Percentiles rank a stretch among this genome's conserved stretches.
Conservation (phyloP, 2,329 filamentous ascomycete genomes). For the Chaetomium sp. region DNA sequence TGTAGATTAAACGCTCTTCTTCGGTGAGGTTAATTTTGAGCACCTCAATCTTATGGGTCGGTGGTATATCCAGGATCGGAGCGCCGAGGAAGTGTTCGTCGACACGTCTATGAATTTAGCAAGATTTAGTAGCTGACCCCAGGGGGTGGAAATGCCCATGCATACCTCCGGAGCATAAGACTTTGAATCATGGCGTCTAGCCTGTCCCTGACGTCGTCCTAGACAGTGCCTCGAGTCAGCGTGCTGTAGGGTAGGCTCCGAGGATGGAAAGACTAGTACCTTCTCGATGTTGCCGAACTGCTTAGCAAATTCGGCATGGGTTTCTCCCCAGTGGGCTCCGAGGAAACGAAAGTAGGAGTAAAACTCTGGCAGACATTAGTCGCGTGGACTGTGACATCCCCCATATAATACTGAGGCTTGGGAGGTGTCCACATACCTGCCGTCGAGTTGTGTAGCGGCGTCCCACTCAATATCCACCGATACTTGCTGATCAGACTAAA, state of each 20-base stretch:
- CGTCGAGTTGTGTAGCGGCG: constrained; percentile 15
- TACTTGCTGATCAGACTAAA: constrained; percentile 14
- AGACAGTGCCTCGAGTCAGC: neutral
- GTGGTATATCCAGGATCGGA: constrained; percentile 19
- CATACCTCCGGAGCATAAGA: constrained; percentile 16
- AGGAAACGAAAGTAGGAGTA: constrained; percentile 22
- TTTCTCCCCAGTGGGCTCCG: constrained; percentile 8
- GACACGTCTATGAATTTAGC: constrained; percentile 5
- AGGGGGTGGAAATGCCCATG: neutral
- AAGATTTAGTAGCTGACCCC: neutral
- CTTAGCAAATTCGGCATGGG: constrained; percentile 7
- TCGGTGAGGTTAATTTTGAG: constrained; percentile 6
- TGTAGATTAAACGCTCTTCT: constrained; percentile 21
- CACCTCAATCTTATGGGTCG: neutral
- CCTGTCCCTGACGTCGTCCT: neutral
- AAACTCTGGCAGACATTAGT: neutral
- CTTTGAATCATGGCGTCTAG: neutral
- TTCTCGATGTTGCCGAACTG: constrained; percentile 11
- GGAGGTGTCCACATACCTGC: neutral
- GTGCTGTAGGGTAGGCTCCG: neutral
- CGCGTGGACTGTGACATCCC: neutral
- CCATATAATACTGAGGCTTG: neutral
- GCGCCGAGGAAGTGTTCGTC: constrained; percentile 15
- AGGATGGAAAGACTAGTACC: neutral
- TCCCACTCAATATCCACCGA: constrained; percentile 22